Evolutionary conservation across 768 basidiomycete genomes (phyloP).

Genomic region (Macrolepiota albuminosa): DNA sequence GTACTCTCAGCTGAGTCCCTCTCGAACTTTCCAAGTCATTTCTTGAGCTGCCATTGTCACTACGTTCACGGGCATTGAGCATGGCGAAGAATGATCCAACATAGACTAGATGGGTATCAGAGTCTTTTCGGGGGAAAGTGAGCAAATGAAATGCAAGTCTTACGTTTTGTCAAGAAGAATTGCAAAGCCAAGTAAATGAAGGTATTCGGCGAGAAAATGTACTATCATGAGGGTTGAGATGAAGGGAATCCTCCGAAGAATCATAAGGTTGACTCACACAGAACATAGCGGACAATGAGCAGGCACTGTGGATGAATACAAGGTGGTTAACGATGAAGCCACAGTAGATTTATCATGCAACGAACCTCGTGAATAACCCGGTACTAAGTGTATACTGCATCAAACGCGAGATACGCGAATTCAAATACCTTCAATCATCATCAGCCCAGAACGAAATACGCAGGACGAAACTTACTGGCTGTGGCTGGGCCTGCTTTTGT

Average conservation of each 20-base stretch:
- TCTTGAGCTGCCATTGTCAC: slow-evolving; percentile 3
- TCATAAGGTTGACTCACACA: slow-evolving; percentile 23
- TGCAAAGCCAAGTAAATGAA: slow-evolving; percentile 38
- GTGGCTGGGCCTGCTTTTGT: slow-evolving; percentile 25
- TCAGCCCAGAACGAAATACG: neutral
- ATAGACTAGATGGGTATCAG: slow-evolving; percentile 30
- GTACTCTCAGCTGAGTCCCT: slow-evolving; percentile 9
- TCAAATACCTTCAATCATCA: slow-evolving; percentile 15
- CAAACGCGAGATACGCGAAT: slow-evolving; percentile 27
- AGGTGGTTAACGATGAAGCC: neutral
- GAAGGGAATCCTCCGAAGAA: neutral
- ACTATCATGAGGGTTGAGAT: slow-evolving; percentile 21
- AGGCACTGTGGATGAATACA: slow-evolving; percentile 27
- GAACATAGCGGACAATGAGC: slow-evolving; percentile 39
- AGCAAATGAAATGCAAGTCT: slow-evolving; percentile 14
- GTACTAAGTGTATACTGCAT: slow-evolving; percentile 25
- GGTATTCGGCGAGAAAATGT: slow-evolving; percentile 37
- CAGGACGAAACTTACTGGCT: slow-evolving; percentile 9
- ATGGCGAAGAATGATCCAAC: slow-evolving; percentile 42
- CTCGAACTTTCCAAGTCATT: slow-evolving; percentile 11
- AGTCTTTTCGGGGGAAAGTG: neutral
- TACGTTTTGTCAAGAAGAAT: slow-evolving; percentile 42
- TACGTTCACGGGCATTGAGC: slow-evolving; percentile 38
- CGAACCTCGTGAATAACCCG: slow-evolving; percentile 21
- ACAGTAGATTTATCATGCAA: neutral